Conservation (phyloP, 192 early-diverging fungal genomes). For the Mortierella antarctica region DNA sequence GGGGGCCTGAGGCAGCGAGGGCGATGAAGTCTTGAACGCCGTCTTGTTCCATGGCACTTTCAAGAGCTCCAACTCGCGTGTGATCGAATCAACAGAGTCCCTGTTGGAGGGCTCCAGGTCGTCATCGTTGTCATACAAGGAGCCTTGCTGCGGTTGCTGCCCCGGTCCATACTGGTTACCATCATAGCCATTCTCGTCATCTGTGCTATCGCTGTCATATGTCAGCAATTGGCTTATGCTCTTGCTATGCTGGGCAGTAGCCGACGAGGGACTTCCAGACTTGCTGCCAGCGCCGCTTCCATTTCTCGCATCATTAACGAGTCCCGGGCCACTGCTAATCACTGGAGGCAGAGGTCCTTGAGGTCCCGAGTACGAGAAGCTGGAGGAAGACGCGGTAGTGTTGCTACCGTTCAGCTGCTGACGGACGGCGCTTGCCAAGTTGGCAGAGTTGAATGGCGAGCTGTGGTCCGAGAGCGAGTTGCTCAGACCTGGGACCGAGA, state of each 20-base stretch:
- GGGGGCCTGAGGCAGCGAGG: not conserved
- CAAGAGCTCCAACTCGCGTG: conserved; percentile 44
- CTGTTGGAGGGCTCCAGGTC: not conserved
- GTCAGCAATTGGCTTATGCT: too few relatives aligned
- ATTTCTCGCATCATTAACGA: conserved; percentile 15
- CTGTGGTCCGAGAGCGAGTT: conserved; percentile 17
- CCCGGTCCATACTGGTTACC: too few relatives aligned
- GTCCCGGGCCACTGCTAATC: conserved; percentile 2
- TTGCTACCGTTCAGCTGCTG: conserved; percentile 26
- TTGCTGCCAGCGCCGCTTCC: not conserved
- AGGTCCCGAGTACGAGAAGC: not conserved
- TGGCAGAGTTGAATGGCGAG: conserved; percentile 41
- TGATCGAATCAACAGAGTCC: conserved; percentile 51
- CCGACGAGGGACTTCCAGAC: not conserved
- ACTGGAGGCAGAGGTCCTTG: not conserved
- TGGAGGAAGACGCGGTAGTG: not conserved
- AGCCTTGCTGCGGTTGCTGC: too few relatives aligned
- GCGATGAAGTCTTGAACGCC: not conserved
- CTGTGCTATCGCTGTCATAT: too few relatives aligned
- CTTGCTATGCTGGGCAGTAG: not conserved
- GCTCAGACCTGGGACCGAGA: not conserved
- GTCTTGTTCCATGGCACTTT: conserved; percentile 47
- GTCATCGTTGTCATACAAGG: conserved; percentile 1
- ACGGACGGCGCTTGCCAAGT: conserved; percentile 17
- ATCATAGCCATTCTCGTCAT: too few relatives aligned